Conservation (phyloP, 2,329 filamentous ascomycete species). For the Endothia cerciana region DNA sequence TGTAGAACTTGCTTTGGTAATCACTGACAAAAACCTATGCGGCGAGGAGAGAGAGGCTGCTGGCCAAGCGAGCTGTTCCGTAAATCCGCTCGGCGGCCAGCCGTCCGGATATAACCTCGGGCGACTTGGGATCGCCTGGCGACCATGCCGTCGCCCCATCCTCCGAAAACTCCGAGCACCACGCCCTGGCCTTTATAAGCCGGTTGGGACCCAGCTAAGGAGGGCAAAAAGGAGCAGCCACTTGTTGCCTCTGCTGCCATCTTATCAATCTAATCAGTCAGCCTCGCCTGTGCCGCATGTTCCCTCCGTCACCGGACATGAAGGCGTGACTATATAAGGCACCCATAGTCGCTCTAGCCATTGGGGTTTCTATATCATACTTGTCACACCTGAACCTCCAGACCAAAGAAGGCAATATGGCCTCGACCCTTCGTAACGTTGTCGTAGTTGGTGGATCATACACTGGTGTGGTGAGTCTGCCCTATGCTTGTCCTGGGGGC, state of each 20-base stretch:
- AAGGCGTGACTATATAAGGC: conserved; percentile 18
- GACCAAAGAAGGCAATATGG: conserved; percentile 27
- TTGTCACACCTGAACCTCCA: neutral
- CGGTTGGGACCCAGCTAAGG: neutral
- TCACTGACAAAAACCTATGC: too few species aligned
- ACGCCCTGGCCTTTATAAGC: neutral
- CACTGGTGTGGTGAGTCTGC: conserved; percentile 43
- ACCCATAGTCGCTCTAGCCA: neutral
- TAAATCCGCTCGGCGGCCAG: neutral
- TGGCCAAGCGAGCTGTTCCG: neutral
- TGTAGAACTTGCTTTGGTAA: too few species aligned
- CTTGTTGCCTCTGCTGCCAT: conserved; percentile 15
- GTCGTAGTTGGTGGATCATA: conserved; percentile 53
- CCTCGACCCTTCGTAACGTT: conserved; percentile 40
- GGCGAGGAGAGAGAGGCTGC: too few species aligned
- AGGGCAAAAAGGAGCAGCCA: neutral
- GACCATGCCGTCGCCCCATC: neutral
- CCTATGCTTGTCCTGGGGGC: neutral
- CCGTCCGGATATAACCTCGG: neutral
- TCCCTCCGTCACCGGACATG: conserved; percentile 11
- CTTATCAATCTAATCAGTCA: conserved; percentile 28
- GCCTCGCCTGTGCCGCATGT: neutral
- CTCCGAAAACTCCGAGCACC: conserved; percentile 9
- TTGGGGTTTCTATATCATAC: neutral
- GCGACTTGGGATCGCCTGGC: neutral